Conservation (phyloP, 352 stramenopile species). For the Thalassiosira exigua region DNA sequence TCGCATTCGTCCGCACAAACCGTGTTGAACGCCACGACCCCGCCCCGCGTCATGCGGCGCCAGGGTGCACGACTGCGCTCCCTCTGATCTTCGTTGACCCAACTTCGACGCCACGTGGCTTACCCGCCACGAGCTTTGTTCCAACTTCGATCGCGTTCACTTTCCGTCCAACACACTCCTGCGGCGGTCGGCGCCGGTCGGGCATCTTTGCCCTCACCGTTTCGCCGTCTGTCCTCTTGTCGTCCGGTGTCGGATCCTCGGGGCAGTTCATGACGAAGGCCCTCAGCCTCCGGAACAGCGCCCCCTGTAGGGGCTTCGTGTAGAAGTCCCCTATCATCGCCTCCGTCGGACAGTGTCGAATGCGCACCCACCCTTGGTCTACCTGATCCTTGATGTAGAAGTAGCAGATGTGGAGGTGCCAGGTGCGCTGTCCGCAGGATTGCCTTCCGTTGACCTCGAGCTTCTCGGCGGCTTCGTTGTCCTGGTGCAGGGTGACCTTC, state of each 20-base stretch:
- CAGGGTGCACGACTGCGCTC: too few relatives aligned
- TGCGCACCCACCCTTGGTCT: neutral
- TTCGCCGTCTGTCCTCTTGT: too few relatives aligned
- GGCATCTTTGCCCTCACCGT: neutral
- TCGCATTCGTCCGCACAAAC: too few relatives aligned
- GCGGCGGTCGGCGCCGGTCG: neutral
- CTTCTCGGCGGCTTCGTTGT: constrained; percentile 43
- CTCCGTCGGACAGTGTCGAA: constrained; percentile 13
- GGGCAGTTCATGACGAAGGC: constrained; percentile 20
- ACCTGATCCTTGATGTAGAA: constrained; percentile 40
- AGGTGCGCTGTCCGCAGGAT: constrained; percentile 31
- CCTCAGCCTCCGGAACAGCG: neutral
- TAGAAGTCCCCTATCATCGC: constrained; percentile 31
- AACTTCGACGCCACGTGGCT: too few relatives aligned
- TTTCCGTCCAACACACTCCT: constrained; percentile 23
- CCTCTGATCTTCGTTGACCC: too few relatives aligned
- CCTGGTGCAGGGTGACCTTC: constrained; percentile 38
- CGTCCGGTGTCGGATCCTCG: too few relatives aligned
- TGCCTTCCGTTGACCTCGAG: constrained; percentile 34
- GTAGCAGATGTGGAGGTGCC: constrained; percentile 36
- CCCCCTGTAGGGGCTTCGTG: constrained; percentile 26
- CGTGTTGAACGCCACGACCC: too few relatives aligned
- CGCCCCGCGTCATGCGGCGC: too few relatives aligned
- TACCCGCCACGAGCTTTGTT: too few relatives aligned
- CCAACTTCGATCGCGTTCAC: too few relatives aligned